Conservation (phyloP, 2,329 filamentous ascomycete genomes). For the Alternaria burnsii region DNA sequence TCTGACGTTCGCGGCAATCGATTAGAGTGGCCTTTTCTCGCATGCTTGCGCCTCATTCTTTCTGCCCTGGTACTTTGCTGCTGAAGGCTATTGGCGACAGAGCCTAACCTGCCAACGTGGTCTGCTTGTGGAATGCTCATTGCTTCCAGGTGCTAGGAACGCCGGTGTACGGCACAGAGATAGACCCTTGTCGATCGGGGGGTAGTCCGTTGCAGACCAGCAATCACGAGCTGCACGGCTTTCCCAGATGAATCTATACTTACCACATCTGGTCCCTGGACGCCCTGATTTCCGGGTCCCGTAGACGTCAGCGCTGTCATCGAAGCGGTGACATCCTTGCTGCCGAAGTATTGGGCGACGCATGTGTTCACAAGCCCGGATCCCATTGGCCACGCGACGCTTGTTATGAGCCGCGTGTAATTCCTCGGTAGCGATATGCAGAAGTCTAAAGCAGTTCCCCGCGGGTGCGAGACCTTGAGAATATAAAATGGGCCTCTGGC, state of each 20-base stretch:
- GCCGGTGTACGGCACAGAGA: neutral
- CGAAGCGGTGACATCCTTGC: neutral
- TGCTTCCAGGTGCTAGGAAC: neutral
- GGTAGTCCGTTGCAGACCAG: neutral
- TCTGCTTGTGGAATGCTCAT: neutral
- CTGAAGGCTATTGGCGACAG: neutral
- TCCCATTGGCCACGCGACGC: neutral
- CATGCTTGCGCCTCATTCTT: neutral
- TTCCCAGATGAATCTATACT: neutral
- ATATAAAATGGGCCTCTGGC: slow-evolving; percentile 22
- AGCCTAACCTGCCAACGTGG: neutral
- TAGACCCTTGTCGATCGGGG: neutral
- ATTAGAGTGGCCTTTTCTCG: neutral
- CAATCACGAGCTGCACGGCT: neutral
- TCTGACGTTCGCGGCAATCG: neutral
- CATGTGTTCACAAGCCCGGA: neutral
- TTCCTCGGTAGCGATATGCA: neutral
- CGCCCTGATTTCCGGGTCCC: neutral
- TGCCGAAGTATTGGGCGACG: neutral
- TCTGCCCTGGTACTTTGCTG: neutral
- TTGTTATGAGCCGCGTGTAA: slow-evolving; percentile 9
- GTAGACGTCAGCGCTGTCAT: neutral
- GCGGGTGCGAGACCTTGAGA: neutral
- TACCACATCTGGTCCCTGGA: neutral
- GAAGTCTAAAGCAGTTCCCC: neutral